Evolutionary conservation across 2,329 filamentous ascomycete species (phyloP).

Genomic region (Aspergillus tamarii): DNA sequence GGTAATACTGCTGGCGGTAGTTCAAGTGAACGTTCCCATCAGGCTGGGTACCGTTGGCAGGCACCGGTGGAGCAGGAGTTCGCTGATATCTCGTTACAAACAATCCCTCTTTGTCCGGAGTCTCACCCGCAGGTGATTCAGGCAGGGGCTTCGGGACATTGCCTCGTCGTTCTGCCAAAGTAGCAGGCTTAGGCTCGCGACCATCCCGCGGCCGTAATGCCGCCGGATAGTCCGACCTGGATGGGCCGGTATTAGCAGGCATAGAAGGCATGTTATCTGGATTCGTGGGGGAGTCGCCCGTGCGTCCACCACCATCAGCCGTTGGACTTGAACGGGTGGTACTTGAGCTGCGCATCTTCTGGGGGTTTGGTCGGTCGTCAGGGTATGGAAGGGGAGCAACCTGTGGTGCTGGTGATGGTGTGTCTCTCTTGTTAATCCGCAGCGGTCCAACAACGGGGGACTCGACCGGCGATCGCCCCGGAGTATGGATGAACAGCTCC

Average conservation of each 20-base stretch:
- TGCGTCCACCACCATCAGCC: constrained; percentile 28
- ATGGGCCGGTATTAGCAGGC: constrained; percentile 30
- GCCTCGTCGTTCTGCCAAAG: constrained; percentile 79
- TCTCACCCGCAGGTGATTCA: constrained; percentile 76
- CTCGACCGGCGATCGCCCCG: constrained; percentile 49
- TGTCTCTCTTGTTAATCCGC: constrained; percentile 80
- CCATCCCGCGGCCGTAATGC: constrained; percentile 46
- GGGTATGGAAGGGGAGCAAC: constrained; percentile 71
- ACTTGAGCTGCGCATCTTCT: constrained; percentile 37
- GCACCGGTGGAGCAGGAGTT: constrained; percentile 40
- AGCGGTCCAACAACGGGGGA: constrained; percentile 82
- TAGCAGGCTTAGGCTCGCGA: constrained; percentile 60
- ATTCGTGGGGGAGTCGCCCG: constrained; percentile 23
- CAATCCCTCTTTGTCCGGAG: constrained; percentile 75
- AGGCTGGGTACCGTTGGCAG: constrained; percentile 26
- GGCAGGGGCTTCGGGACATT: constrained; percentile 75
- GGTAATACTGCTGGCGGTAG: constrained; percentile 66
- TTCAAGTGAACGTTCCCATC: constrained; percentile 52
- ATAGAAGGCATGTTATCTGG: constrained; percentile 29
- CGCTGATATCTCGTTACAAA: constrained; percentile 67
- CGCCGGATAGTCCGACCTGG: constrained; percentile 43
- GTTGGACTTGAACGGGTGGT: constrained; percentile 33
- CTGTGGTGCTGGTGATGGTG: constrained; percentile 58
- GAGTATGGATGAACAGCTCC: constrained; percentile 69
- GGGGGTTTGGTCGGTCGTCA: constrained; percentile 59